These are phyloP conservation scores for Epipyxis sp. DNA, from an alignment of 108 stramenopile species.

Conservation along the genomic window DNA sequence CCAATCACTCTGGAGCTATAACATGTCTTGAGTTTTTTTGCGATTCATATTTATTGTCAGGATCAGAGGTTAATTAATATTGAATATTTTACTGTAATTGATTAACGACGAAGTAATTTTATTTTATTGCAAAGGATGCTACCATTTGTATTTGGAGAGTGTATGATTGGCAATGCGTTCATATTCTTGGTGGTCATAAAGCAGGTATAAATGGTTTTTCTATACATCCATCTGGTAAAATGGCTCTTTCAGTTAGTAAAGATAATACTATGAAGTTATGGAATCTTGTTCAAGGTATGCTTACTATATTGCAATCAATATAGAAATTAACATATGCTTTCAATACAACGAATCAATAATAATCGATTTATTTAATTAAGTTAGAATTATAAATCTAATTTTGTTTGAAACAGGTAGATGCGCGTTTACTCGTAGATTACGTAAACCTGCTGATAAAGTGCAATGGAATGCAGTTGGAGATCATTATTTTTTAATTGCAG, in stretches of 20 bases:
- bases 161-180: conserved; percentile 22
- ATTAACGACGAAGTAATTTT: too few relatives aligned
- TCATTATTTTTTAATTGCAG: background rate
- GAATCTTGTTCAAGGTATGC: conserved; percentile 31
- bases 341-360: too few relatives aligned
- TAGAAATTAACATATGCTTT: too few relatives aligned
- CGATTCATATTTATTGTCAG: conserved; percentile 10
- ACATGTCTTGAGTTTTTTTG: background rate
- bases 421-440: background rate
- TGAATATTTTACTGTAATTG: too few relatives aligned
- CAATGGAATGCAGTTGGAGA: background rate
- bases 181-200: conserved; percentile 37
- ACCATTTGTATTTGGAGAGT: conserved; percentile 16
- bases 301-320: too few relatives aligned
- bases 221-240: conserved; percentile 19
- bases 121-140: too few relatives aligned
- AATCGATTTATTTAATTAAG: too few relatives aligned
- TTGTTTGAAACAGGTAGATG: too few relatives aligned
- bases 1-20: conserved; percentile 4
- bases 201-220: background rate
- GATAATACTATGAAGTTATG: conserved; percentile 26
- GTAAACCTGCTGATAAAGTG: background rate
- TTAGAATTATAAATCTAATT: too few relatives aligned
- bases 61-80: too few relatives aligned
- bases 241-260: conserved; percentile 3